These are phyloP conservation scores for Lactarius sanguifluus DNA, from an alignment of 768 basidiomycete genomes.

Conservation along the genomic window DNA sequence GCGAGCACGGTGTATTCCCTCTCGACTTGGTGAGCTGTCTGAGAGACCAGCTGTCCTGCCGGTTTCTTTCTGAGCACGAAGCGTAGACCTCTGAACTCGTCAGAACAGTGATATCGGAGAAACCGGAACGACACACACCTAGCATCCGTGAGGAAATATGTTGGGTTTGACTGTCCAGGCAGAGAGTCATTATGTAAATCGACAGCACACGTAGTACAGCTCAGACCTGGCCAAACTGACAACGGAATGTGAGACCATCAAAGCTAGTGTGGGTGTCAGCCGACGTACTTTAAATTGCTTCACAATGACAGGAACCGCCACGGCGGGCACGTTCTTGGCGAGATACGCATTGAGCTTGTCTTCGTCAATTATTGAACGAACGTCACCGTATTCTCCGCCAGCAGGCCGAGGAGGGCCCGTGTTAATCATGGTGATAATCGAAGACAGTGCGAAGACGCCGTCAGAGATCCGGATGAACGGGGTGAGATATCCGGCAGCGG, in stretches of 20 bases:
- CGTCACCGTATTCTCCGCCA: constrained; percentile 73
- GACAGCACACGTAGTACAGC: background rate
- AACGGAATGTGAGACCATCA: constrained; percentile 1
- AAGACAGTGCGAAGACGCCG: background rate
- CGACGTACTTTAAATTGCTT: constrained; percentile 88
- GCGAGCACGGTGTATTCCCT: constrained; percentile 83
- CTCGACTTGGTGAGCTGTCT: constrained; percentile 94
- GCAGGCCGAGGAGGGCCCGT: constrained; percentile 43
- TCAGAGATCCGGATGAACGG: background rate
- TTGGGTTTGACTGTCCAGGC: constrained; percentile 79
- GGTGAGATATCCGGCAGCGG: background rate
- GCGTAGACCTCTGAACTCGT: constrained; percentile 42
- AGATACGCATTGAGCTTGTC: constrained; percentile 67
- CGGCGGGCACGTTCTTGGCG: constrained; percentile 48
- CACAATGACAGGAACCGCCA: constrained; percentile 66
- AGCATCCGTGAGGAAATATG: constrained; percentile 86
- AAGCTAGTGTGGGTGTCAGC: background rate
- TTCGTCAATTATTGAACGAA: constrained; percentile 70
- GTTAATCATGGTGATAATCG: constrained; percentile 26
- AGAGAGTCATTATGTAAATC: background rate
- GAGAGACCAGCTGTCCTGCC: constrained; percentile 78
- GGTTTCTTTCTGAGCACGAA: constrained; percentile 95
- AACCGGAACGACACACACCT: constrained; percentile 44
- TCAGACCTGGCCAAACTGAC: constrained; percentile 82
- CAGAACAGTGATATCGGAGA: constrained; percentile 9